These are phyloP conservation scores for Aureobasidium vineae DNA, from an alignment of 2,329 filamentous ascomycete species.

Conservation along the genomic window DNA sequence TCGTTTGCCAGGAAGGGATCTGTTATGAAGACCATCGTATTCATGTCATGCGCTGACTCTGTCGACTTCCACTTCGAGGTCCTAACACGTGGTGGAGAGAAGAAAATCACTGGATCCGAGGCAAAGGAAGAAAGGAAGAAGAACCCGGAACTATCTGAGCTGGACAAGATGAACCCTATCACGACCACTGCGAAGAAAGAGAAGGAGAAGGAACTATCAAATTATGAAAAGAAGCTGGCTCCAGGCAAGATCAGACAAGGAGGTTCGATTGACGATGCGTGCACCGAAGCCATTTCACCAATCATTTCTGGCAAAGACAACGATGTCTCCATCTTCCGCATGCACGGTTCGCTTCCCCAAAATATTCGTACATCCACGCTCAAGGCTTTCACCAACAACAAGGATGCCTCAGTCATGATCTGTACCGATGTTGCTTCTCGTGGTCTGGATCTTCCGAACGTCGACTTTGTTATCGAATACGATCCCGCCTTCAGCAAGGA, in stretches of 20 bases:
- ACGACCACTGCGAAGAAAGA: conserved; percentile 25
- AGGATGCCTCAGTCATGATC: conserved; percentile 75
- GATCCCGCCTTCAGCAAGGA: conserved; percentile 91
- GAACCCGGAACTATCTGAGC: conserved; percentile 28
- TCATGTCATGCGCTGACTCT: conserved; percentile 94
- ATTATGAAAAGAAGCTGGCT: conserved; percentile 17
- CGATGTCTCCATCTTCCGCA: conserved; percentile 73
- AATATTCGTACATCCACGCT: conserved; percentile 84
- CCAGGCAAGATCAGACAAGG: conserved; percentile 44
- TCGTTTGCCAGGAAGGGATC: conserved; percentile 85
- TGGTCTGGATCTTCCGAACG: conserved; percentile 90
- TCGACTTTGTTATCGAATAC: conserved; percentile 94
- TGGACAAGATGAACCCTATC: conserved; percentile 31
- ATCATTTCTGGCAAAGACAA: conserved; percentile 66
- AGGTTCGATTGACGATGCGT: conserved; percentile 41
- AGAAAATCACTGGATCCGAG: conserved; percentile 41
- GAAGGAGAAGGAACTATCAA: conserved; percentile 25
- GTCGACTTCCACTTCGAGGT: conserved; percentile 96
- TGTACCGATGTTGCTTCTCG: conserved; percentile 96
- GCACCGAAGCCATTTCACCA: conserved; percentile 66
- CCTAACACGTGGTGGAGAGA: conserved; percentile 53
- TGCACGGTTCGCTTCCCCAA: conserved; percentile 90
- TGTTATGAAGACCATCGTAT: conserved; percentile 95
- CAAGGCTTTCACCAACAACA: conserved; percentile 70
- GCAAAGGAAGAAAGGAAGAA: conserved; percentile 33